Conservation (phyloP, 2,329 filamentous ascomycete species). For the Botrytis paeoniae region DNA sequence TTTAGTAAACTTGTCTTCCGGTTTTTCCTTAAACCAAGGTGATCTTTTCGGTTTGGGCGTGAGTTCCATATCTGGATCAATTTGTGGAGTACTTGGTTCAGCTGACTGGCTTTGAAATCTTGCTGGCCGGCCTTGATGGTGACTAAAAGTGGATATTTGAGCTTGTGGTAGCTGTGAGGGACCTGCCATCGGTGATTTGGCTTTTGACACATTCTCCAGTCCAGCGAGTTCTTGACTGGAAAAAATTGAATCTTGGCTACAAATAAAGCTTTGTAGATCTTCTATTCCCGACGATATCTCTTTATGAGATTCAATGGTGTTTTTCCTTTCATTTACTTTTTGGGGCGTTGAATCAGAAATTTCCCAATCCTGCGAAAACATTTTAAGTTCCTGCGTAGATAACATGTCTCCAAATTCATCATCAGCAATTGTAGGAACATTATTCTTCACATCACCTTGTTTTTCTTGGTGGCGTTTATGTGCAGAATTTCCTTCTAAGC, state of each 20-base stretch:
- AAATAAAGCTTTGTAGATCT: neutral
- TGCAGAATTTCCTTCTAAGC: neutral
- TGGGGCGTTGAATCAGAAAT: conserved; percentile 27
- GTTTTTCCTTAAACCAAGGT: conserved; percentile 18
- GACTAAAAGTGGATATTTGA: neutral
- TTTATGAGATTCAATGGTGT: neutral
- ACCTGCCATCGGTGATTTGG: neutral
- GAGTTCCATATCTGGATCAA: neutral
- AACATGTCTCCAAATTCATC: conserved; percentile 26
- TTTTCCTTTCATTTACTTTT: neutral
- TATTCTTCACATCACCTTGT: neutral
- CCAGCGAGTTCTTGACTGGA: neutral
- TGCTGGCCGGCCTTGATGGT: neutral
- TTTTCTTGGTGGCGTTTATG: neutral
- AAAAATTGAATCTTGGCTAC: neutral
- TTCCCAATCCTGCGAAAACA: conserved; percentile 48
- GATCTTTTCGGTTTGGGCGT: conserved; percentile 5
- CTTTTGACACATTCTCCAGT: neutral
- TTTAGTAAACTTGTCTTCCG: neutral
- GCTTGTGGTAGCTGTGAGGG: neutral
- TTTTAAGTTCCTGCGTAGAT: conserved; percentile 47
- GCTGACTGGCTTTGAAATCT: neutral
- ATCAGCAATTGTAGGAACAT: neutral
- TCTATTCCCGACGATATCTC: neutral
- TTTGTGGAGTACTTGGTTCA: neutral